These are phyloP conservation scores for Ilex paraguariensis DNA, from an alignment of 305 asterid genomes.

Conservation along the genomic window DNA sequence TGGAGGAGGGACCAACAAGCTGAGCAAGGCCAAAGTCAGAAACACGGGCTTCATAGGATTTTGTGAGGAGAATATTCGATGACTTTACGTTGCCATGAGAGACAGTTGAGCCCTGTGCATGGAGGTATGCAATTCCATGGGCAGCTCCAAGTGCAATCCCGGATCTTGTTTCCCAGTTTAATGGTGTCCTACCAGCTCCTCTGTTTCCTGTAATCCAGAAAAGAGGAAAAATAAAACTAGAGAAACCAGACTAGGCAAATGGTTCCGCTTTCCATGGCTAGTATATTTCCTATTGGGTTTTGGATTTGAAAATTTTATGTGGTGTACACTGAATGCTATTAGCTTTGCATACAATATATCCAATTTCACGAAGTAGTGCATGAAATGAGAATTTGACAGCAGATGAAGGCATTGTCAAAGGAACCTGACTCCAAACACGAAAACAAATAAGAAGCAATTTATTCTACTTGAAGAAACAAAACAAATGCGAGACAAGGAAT, in stretches of 20 bases:
- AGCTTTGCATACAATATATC: background rate
- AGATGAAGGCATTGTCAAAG: too few species aligned
- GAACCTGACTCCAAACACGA: background rate
- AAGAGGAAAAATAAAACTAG: too few species aligned
- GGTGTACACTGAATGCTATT: too few species aligned
- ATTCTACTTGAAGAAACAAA: too few species aligned
- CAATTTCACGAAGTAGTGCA: background rate
- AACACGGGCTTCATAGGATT: conserved; percentile 53
- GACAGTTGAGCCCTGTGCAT: conserved; percentile 46
- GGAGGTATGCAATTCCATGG: conserved; percentile 51
- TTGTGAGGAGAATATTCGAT: conserved; percentile 67
- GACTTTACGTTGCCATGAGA: conserved; percentile 81
- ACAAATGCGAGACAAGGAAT: background rate
- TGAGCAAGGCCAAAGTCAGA: conserved; percentile 69
- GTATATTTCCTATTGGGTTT: background rate
- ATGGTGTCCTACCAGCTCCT: conserved; percentile 54
- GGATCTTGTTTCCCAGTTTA: conserved; percentile 70
- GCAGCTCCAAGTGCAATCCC: conserved; percentile 59
- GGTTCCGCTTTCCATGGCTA: too few species aligned
- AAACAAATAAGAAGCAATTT: too few species aligned
- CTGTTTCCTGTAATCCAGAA: conserved; percentile 43
- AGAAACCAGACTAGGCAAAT: background rate
- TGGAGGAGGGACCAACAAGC: conserved; percentile 40
- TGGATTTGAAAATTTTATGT: background rate
- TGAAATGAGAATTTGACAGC: background rate